These are phyloP conservation scores for Colletotrichum caudatum DNA, from an alignment of 2,329 filamentous ascomycete species.

Conservation along the genomic window DNA sequence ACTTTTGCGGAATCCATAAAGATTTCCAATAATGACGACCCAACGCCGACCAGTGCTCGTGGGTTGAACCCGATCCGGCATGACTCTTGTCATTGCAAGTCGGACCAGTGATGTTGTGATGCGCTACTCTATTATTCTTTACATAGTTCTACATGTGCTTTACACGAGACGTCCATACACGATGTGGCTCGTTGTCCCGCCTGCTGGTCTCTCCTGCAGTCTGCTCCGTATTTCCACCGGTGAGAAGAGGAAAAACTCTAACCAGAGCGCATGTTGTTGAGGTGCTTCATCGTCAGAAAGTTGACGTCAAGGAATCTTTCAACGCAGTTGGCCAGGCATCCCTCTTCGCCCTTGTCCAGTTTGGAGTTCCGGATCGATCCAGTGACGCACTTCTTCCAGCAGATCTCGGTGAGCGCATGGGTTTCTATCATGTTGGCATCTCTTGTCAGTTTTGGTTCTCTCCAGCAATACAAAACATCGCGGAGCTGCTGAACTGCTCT, in stretches of 20 bases:
- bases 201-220: too few species aligned
- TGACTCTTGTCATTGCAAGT: background rate
- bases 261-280: conserved; percentile 69
- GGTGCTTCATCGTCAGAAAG: conserved; percentile 83
- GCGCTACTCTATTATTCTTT: conserved; percentile 11
- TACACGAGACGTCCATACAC: conserved; percentile 16
- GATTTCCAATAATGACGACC: background rate
- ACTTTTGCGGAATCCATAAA: background rate
- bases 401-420: conserved; percentile 75
- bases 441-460: conserved; percentile 18
- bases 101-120: background rate
- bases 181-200: background rate
- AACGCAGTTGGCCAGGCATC: conserved; percentile 91
- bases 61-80: background rate
- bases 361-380: conserved; percentile 76
- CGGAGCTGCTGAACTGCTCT: background rate
- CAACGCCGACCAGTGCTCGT: background rate
- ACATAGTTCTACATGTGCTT: conserved; percentile 24
- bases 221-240: background rate
- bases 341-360: conserved; percentile 82
- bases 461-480: background rate
- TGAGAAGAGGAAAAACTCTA: background rate
- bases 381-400: conserved; percentile 95
- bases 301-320: conserved; percentile 94
- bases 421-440: conserved; percentile 57